Conservation (phyloP, 176 grass and related monocot genomes). For the Carex pumila region DNA sequence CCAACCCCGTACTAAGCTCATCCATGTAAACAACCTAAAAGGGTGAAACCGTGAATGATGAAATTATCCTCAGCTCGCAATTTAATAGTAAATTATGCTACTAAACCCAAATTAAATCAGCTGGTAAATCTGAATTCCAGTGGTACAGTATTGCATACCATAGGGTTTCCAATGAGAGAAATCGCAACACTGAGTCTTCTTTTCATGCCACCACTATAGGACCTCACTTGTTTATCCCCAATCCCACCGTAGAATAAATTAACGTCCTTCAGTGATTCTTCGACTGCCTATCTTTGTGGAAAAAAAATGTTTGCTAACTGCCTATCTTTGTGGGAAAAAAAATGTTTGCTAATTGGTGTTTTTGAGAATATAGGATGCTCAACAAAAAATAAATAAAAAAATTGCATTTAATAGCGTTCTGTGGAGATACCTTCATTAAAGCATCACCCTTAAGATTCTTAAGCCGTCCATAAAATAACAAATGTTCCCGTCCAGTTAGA, state of each 20-base stretch:
- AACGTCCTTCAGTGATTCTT: conserved; percentile 67
- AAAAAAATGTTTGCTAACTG: background rate
- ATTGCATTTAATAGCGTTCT: background rate
- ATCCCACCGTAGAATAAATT: conserved; percentile 68
- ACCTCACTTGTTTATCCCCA: conserved; percentile 66
- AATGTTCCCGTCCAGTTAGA: conserved; percentile 63
- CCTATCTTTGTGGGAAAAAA: no score
- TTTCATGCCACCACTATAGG: conserved; percentile 95
- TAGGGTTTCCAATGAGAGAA: conserved; percentile 75
- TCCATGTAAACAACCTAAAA: conserved; percentile 93
- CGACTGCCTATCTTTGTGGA: background rate
- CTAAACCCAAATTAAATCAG: no score
- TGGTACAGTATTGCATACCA: conserved; percentile 21
- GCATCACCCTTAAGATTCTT: conserved; percentile 72
- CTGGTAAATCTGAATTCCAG: background rate
- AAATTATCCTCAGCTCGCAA: no score
- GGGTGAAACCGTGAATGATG: background rate
- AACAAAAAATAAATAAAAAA: background rate
- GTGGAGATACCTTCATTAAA: background rate
- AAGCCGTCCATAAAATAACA: conserved; percentile 77
- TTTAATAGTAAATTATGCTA: no score
- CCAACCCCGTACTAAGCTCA: conserved; percentile 81
- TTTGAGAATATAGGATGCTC: background rate
- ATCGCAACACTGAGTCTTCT: conserved; percentile 90
- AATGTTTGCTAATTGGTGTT: background rate